Conservation (phyloP, 148 eudicot genomes). For the Heliamphora exappendiculata region DNA sequence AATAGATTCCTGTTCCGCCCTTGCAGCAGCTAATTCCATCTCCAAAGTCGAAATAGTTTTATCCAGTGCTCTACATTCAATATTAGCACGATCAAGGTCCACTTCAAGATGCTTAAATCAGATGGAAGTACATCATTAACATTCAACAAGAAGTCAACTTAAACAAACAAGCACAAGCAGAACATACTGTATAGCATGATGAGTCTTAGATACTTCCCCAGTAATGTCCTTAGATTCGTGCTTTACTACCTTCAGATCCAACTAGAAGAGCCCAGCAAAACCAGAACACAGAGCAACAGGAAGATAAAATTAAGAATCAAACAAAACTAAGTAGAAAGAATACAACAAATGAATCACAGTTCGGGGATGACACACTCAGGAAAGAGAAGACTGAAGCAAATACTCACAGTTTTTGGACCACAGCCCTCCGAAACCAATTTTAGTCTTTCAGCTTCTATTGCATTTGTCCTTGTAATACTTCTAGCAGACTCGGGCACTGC, state of each 20-base stretch:
- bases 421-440: slow-evolving; percentile 61
- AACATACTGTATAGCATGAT: slow-evolving; percentile 49
- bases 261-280: slow-evolving; percentile 15
- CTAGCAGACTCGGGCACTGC: slow-evolving; percentile 61
- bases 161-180: background rate
- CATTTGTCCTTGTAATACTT: slow-evolving; percentile 42
- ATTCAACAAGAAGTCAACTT: background rate
- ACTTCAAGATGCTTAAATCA: background rate
- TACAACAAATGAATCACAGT: background rate
- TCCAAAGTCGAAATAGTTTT: slow-evolving; percentile 69
- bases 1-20: slow-evolving; percentile 57
- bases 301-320: background rate
- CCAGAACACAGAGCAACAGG: background rate
- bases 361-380: background rate
- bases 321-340: background rate
- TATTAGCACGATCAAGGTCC: background rate
- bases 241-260: slow-evolving; percentile 37
- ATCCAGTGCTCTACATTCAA: slow-evolving; percentile 47
- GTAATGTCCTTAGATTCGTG: slow-evolving; percentile 31
- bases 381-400: background rate
- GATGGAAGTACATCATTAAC: background rate
- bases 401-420: slow-evolving; percentile 42
- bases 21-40: slow-evolving; percentile 71
- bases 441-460: slow-evolving; percentile 48
- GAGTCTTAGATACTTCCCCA: slow-evolving; percentile 35